phyloP scores from a whole-genome alignment of 177 flowering plant genomes.

The Vitis hybrid region DNA sequence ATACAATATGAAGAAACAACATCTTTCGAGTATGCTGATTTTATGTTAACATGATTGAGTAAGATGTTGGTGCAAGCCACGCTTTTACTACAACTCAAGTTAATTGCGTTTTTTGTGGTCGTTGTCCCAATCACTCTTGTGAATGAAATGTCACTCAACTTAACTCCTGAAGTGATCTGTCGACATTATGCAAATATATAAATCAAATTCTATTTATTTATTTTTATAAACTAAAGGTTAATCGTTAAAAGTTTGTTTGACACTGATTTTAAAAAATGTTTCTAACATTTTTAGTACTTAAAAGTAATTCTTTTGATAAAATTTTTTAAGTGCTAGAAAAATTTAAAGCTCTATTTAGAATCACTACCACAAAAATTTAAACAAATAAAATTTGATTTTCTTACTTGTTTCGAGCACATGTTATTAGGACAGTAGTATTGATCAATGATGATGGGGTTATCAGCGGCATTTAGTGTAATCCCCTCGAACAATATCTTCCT shows the following conservation, averaged over 20 bases:
- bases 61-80: constrained; percentile 19
- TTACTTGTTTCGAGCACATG: too few relatives aligned
- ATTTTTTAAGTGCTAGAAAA: too few relatives aligned
- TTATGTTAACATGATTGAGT: constrained; percentile 11
- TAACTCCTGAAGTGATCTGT: not conserved
- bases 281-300: too few relatives aligned
- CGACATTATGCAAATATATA: too few relatives aligned
- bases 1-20: constrained; percentile 5
- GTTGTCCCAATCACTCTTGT: constrained; percentile 15
- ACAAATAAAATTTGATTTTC: too few relatives aligned
- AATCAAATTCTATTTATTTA: too few relatives aligned
- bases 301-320: too few relatives aligned
- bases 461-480: constrained; percentile 5
- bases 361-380: too few relatives aligned
- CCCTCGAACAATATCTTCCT: constrained; percentile 17
- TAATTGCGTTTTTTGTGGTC: constrained; percentile 4
- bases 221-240: too few relatives aligned
- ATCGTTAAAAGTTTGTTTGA: too few relatives aligned
- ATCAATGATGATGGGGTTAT: constrained; percentile 26
- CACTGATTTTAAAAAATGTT: too few relatives aligned
- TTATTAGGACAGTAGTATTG: constrained; percentile 14
- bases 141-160: constrained; percentile 16
- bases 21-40: constrained; percentile 5
- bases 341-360: too few relatives aligned
- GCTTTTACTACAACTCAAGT: constrained; percentile 19